Evolutionary conservation across 2,329 filamentous ascomycete species (phyloP).

Genomic region (Colletotrichum caudatum): DNA sequence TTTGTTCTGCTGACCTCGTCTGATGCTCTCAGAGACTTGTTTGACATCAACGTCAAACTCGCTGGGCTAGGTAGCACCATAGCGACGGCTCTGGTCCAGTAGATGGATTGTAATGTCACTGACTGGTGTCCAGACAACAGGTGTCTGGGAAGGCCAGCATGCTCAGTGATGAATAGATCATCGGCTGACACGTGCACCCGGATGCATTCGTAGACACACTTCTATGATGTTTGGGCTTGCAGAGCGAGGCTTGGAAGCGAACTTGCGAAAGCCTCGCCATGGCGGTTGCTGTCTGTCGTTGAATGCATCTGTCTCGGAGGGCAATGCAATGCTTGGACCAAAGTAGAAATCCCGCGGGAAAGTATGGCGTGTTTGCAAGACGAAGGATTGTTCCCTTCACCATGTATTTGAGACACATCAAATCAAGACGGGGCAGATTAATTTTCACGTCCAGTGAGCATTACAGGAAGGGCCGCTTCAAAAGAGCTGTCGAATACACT

Average conservation of each 20-base stretch:
- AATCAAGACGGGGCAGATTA: not conserved
- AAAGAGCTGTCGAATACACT: not conserved
- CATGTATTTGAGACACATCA: conserved; percentile 11
- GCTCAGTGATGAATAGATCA: conserved; percentile 36
- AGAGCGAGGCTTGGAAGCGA: not conserved
- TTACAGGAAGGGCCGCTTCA: not conserved
- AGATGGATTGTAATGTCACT: conserved; percentile 8
- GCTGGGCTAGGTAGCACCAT: not conserved
- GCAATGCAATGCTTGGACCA: not conserved
- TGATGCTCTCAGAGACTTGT: not conserved
- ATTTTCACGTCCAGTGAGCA: conserved; percentile 1
- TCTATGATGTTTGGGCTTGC: not conserved
- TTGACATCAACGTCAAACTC: conserved; percentile 17
- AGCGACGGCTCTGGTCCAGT: not conserved
- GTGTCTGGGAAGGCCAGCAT: conserved; percentile 16
- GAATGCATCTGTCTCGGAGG: conserved; percentile 27
- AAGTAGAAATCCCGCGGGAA: not conserved
- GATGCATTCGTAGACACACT: conserved; percentile 22
- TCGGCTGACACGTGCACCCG: conserved; percentile 19
- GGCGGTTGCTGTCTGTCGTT: conserved; percentile 6
- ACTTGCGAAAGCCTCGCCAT: not conserved
- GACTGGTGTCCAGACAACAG: conserved; percentile 26
- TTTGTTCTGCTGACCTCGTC: not conserved
- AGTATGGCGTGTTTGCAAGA: conserved; percentile 2
- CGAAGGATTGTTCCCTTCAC: not conserved